Evolutionary conservation across 75 land plant genomes (phyloP).

Genomic region (Pinus taeda): DNA sequence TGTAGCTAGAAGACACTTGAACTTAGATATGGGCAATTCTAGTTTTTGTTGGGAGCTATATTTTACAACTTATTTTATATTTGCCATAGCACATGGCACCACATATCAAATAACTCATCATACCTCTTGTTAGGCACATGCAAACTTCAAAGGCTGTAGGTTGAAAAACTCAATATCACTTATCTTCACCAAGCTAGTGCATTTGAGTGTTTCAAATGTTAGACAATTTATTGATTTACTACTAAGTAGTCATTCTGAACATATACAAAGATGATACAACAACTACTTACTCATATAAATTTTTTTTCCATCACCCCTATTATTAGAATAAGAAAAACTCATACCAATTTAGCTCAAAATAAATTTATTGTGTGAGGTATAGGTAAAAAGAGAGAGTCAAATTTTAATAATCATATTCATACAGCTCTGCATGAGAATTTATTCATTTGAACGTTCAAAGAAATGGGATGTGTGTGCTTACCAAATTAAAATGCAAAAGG

Average conservation of each 20-base stretch:
- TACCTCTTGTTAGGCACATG: slow-evolving; percentile 78
- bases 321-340: too few species aligned
- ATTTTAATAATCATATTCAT: too few species aligned
- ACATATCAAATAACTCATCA: slow-evolving; percentile 63
- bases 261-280: too few species aligned
- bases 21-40: slow-evolving; percentile 81
- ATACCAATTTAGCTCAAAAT: too few species aligned
- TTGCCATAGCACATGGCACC: slow-evolving; percentile 70
- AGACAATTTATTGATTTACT: slow-evolving; percentile 79
- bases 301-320: too few species aligned
- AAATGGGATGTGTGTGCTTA: too few species aligned
- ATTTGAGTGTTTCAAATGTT: slow-evolving; percentile 78
- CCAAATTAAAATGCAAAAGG: too few species aligned
- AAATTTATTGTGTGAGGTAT: too few species aligned
- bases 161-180: slow-evolving; percentile 71
- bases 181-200: slow-evolving; percentile 94
- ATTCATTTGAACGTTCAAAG: too few species aligned
- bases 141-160: slow-evolving; percentile 58
- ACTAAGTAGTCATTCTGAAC: neutral
- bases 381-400: too few species aligned
- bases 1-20: slow-evolving; percentile 90
- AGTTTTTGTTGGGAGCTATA: slow-evolving; percentile 88
- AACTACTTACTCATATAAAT: too few species aligned
- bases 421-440: too few species aligned
- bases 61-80: slow-evolving; percentile 82